Percentiles rank a stretch among this genome's conserved stretches.
These are phyloP conservation scores for Lachancea sp. DNA, from an alignment of 805 yeast genomes.

Conservation along the genomic window DNA sequence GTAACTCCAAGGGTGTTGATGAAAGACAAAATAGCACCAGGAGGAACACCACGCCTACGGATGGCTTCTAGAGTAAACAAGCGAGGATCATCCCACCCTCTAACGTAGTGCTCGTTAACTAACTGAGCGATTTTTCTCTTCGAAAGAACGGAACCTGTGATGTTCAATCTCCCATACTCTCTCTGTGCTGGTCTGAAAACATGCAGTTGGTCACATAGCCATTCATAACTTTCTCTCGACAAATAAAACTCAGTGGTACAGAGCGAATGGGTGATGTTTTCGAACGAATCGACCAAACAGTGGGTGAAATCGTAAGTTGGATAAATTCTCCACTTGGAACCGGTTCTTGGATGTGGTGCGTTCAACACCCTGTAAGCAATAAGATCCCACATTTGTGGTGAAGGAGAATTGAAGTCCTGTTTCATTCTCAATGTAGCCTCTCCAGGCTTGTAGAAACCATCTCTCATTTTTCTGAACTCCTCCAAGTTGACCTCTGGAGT, in stretches of 20 bases:
- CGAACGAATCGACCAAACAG: constrained; percentile 96
- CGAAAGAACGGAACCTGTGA: constrained; percentile 89
- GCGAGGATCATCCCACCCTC: constrained; percentile 99
- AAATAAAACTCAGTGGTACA: constrained; percentile 94
- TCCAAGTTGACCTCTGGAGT: constrained; percentile 65
- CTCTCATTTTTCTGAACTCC: constrained; percentile 87
- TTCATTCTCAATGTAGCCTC: constrained; percentile 96
- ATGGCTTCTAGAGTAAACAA: constrained; percentile 90
- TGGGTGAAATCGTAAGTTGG: constrained; percentile 99
- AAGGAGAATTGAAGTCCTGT: constrained; percentile 81
- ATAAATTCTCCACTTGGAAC: constrained; percentile 93
- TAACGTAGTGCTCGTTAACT: constrained; percentile 72
- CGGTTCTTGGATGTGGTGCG: constrained; percentile 94
- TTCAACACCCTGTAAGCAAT: constrained; percentile 93
- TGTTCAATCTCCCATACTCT: constrained; percentile 93
- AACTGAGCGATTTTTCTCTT: constrained; percentile 93
- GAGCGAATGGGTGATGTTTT: constrained; percentile 89
- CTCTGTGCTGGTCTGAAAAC: constrained; percentile 98
- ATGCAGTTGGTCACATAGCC: constrained; percentile 93
- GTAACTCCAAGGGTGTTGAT: constrained; percentile 96
- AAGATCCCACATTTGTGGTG: constrained; percentile 99
- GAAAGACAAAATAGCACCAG: constrained; percentile 91
- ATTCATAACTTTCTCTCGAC: constrained; percentile 92
- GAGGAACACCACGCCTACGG: constrained; percentile 97
- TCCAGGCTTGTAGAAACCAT: constrained; percentile 83